Percentiles rank a stretch among this genome's conserved stretches.
These are phyloP conservation scores for Volvox africanus DNA, from an alignment of 139 green algal species.

Conservation along the genomic window DNA sequence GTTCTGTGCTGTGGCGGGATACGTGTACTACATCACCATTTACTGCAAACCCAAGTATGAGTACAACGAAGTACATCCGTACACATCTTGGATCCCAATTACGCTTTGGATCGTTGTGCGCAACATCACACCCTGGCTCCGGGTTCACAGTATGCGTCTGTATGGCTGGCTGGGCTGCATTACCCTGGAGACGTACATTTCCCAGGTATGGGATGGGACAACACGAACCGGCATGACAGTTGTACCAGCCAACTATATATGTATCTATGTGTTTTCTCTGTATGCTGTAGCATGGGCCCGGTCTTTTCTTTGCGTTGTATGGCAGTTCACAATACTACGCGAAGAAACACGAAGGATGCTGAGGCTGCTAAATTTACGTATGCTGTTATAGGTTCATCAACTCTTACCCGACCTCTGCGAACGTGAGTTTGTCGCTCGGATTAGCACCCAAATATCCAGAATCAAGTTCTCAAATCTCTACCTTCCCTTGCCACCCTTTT, in stretches of 20 bases:
- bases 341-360: too few relatives aligned
- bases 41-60: conserved; percentile 87
- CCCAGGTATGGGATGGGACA: conserved; percentile 10
- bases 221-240: not conserved
- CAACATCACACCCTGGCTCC: conserved; percentile 86
- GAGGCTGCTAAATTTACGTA: too few relatives aligned
- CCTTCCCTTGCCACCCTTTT: conserved; percentile 55
- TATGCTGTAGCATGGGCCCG: too few relatives aligned
- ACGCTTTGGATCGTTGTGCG: conserved; percentile 88
- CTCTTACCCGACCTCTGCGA: too few relatives aligned
- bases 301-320: too few relatives aligned
- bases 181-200: conserved; percentile 96
- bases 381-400: too few relatives aligned
- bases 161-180: conserved; percentile 97
- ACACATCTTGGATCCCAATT: conserved; percentile 97
- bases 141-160: conserved; percentile 76
- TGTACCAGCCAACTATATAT: too few relatives aligned
- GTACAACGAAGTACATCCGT: conserved; percentile 95
- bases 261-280: too few relatives aligned
- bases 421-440: too few relatives aligned
- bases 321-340: too few relatives aligned
- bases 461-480: not conserved
- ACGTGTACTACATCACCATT: conserved; percentile 69
- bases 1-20: conserved; percentile 23
- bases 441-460: too few relatives aligned